Conservation (phyloP, 441 rosid species). For the Gossypium aridum region DNA sequence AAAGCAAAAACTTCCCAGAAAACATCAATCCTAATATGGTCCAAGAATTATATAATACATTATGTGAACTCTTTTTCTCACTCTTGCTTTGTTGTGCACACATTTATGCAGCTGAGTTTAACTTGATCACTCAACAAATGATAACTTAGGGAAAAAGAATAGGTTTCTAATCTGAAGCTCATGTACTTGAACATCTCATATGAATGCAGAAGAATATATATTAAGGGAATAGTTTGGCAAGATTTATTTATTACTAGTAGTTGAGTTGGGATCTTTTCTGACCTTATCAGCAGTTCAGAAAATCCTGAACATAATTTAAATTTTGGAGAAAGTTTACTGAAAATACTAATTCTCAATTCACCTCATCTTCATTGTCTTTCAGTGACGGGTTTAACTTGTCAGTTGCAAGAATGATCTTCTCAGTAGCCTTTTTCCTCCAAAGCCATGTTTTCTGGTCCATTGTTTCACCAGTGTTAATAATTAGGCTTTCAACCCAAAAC, state of each 20-base stretch:
- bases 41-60: not conserved
- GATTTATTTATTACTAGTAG: not conserved
- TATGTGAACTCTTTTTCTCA: not conserved
- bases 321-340: not conserved
- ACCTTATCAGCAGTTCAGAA: not conserved
- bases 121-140: not conserved
- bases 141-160: not conserved
- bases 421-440: conserved; percentile 72
- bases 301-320: not conserved
- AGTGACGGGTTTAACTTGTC: conserved; percentile 23
- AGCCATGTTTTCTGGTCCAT: conserved; percentile 80
- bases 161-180: not conserved
- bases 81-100: not conserved
- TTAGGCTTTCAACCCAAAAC: conserved; percentile 7
- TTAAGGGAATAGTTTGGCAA: not conserved
- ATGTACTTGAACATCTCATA: not conserved
- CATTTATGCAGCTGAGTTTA: not conserved
- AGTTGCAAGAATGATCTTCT: conserved; percentile 39
- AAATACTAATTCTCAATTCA: conserved; percentile 17
- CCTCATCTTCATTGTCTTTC: conserved; percentile 53
- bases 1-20: not conserved
- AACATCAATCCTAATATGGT: not conserved
- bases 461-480: conserved; percentile 14
- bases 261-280: not conserved
- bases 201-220: not conserved